A percentile compares a stretch with the other conserved stretches of the same genome.
phyloP scores from a whole-genome alignment of 106 monocot genomes.

The Acanthochlamys bracteata region DNA sequence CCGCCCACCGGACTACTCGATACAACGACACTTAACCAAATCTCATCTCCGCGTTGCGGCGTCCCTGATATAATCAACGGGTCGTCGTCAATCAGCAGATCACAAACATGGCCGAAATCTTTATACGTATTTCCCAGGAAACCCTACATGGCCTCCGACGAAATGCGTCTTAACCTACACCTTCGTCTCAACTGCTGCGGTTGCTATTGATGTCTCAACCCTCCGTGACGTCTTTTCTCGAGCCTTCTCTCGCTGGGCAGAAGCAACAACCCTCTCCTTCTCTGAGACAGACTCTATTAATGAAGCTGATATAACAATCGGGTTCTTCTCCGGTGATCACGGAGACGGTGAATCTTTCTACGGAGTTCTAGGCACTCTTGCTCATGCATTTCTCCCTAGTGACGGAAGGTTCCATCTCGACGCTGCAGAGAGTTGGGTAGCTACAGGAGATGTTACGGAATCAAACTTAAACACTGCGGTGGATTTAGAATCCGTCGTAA shows the following conservation, averaged over 20 bases:
- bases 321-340: conserved; percentile 68
- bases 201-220: conserved; percentile 21
- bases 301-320: conserved; percentile 59
- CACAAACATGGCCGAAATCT: conserved; percentile 36
- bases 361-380: conserved; percentile 71
- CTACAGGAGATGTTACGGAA: conserved; percentile 28
- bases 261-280: conserved; percentile 47
- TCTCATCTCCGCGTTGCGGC: conserved; percentile 75
- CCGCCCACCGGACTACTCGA: conserved; percentile 63
- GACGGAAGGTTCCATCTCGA: conserved; percentile 86
- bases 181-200: conserved; percentile 30
- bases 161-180: conserved; percentile 49
- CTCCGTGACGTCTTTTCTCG: conserved; percentile 50
- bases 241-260: conserved; percentile 71
- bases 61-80: conserved; percentile 64
- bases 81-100: conserved; percentile 19
- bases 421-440: conserved; percentile 75
- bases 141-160: conserved; percentile 46
- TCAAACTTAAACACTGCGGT: conserved; percentile 28
- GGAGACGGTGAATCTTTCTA: conserved; percentile 90
- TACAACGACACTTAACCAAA: conserved; percentile 38
- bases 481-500: conserved; percentile 90
- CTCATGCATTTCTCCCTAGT: conserved; percentile 90
- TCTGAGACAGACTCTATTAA: conserved; percentile 15
- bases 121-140: conserved; percentile 64